Percentiles rank a stretch among this genome's conserved stretches.
Evolutionary conservation across 192 early-diverging fungal genomes (phyloP).

Genomic region (Cetraspora pellucida): DNA sequence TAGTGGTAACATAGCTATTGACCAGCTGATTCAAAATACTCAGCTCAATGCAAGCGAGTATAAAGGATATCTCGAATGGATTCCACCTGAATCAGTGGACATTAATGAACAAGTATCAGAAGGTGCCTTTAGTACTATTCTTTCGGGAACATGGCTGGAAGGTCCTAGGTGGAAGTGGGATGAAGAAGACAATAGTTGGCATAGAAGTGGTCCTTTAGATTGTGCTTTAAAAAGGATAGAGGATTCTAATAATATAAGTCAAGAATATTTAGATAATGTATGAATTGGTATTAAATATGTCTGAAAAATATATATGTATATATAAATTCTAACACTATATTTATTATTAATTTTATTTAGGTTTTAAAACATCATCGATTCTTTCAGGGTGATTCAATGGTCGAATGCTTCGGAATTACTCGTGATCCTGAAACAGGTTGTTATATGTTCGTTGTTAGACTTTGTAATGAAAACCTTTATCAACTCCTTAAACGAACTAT

Average conservation of each 20-base stretch:
- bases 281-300: neutral
- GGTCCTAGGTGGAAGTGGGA: conserved; percentile 21
- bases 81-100: neutral
- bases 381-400: neutral
- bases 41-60: neutral
- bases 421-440: neutral
- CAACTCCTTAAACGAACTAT: neutral
- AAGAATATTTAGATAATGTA: neutral
- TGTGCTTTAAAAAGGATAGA: conserved; percentile 3
- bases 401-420: conserved; percentile 5
- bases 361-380: neutral
- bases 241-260: neutral
- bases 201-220: neutral
- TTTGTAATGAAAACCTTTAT: neutral
- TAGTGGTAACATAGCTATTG: neutral
- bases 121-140: neutral
- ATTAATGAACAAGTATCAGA: neutral
- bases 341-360: neutral
- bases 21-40: neutral
- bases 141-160: conserved; percentile 1
- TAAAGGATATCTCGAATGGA: neutral
- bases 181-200: neutral
- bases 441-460: conserved; percentile 2
- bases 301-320: neutral
- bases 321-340: neutral